phyloP scores from a whole-genome alignment of 2,329 filamentous ascomycete species.

The Fusarium stilboides region DNA sequence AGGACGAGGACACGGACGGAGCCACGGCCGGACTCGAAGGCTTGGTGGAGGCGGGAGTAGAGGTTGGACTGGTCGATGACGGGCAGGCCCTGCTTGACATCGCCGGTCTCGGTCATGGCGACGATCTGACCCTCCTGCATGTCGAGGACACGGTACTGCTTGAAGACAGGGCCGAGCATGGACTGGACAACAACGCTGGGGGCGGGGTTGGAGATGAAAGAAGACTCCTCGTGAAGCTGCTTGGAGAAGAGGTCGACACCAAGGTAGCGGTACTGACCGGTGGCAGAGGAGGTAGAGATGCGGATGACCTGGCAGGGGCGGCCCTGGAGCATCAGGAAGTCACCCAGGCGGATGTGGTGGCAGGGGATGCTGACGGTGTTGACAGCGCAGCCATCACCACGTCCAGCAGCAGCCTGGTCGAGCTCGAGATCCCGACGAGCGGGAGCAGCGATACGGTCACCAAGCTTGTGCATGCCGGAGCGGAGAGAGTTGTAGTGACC shows the following conservation, averaged over 20 bases:
- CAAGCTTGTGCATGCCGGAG: conserved; percentile 69
- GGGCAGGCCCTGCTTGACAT: conserved; percentile 95
- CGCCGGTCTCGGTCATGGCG: conserved; percentile 98
- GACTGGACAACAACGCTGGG: conserved; percentile 98
- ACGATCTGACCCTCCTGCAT: conserved; percentile 89
- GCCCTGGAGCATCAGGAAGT: conserved; percentile 98
- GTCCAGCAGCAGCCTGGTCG: conserved; percentile 53
- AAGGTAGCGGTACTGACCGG: conserved; percentile 99
- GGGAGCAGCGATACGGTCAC: conserved; percentile 68
- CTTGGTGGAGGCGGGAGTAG: conserved; percentile 82
- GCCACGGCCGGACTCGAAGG: conserved; percentile 93
- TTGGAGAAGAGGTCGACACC: conserved; percentile 99
- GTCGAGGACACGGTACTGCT: conserved; percentile 99
- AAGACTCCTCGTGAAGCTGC: conserved; percentile 98
- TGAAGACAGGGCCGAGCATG: conserved; percentile 99
- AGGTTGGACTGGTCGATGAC: conserved; percentile 97
- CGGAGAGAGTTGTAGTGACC: conserved; percentile 74
- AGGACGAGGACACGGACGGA: conserved; percentile 96
- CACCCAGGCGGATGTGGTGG: conserved; percentile 99
- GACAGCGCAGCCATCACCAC: conserved; percentile 51
- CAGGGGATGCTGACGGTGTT: conserved; percentile 98
- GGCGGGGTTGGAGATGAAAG: conserved; percentile 96
- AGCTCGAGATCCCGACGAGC: conserved; percentile 65
- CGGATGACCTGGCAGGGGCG: conserved; percentile 99
- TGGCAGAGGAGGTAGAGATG: conserved; percentile 97